Conservation (phyloP, 1,284 basidiomycete species). For the Phellopilus nigrolimitatus region DNA sequence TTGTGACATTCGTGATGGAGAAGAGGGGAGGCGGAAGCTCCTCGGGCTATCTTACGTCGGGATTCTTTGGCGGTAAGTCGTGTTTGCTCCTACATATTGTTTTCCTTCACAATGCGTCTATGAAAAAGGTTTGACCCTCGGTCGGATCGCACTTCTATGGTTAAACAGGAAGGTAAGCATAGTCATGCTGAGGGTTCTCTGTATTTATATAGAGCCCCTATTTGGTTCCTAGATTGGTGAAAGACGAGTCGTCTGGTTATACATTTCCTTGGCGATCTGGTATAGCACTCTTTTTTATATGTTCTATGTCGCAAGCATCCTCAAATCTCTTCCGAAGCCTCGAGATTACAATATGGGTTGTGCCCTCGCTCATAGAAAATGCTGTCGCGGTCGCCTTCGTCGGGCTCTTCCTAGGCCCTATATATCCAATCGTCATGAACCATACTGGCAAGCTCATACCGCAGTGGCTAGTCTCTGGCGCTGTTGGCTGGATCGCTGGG, state of each 20-base stretch:
- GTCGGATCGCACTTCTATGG: slow-evolving; percentile 6
- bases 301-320: background rate
- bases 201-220: no score
- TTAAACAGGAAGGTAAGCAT: slow-evolving; percentile 7
- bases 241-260: slow-evolving; percentile 7
- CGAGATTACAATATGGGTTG: slow-evolving; percentile 60
- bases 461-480: slow-evolving; percentile 45
- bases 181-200: no score
- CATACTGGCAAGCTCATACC: slow-evolving; percentile 44
- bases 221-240: slow-evolving; percentile 12
- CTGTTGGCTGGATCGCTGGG: slow-evolving; percentile 48
- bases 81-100: background rate
- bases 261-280: slow-evolving; percentile 6
- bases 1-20: slow-evolving; percentile 52
- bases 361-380: slow-evolving; percentile 52
- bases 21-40: slow-evolving; percentile 42
- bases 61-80: slow-evolving; percentile 43
- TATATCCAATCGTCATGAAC: slow-evolving; percentile 53
- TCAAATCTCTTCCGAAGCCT: slow-evolving; percentile 36
- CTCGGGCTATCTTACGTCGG: slow-evolving; percentile 49
- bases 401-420: slow-evolving; percentile 47
- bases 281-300: background rate
- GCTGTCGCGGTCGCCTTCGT: slow-evolving; percentile 55
- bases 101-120: background rate
- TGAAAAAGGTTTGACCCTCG: slow-evolving; percentile 1